Base-by-base conservation (phyloP, 768 basidiomycete species). In the Lactarius sp. region DNA sequence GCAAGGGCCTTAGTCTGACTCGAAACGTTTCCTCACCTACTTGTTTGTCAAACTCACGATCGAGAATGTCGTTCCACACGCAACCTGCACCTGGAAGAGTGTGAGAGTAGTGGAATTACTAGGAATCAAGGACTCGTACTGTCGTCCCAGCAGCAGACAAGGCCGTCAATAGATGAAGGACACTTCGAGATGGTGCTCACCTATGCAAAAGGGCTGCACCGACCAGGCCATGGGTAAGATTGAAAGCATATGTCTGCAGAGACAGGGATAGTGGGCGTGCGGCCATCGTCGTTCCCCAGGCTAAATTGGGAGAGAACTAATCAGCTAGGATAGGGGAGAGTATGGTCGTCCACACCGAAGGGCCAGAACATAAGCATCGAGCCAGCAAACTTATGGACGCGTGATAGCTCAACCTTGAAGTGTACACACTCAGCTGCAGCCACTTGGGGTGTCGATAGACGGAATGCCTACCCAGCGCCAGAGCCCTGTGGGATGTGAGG, bases 351-450 rank as follows among this genome's bases (percentile, higher is more conserved):
- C 46, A 14, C 33, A 68, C 68, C 66, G 27, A 44, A 69, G 12
- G 69, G 69, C 69, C 69, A 70, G 55, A 70, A 65, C 13, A 69
- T 59, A 27, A 70, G 59, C 50, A 70, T 67, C 14, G 49, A 65
- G 13, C 69, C 69, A n/a, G 68, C 68, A 41, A 65, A 61, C 51
- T 41, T 64, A 37, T 75, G 60, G 68, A 75, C 44, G 66, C 73
- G 44, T 47, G 67, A 22, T 62, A 68, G 44, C 54, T 65, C 62
- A 34, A 56, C 39, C 61, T 62, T 47, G n/a, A 61, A 41, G 14
- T 33, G 3, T 1, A 20, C 49, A 13, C 12, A 49, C 16, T 49
- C 34, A 47, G 46, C 56, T 34, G 31, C n/a, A 46, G 34, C 31
- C 6, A 13, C 20, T 4, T 4, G 12, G 56, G 20, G 34, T 2